phyloP scores from a whole-genome alignment of 2,329 filamentous ascomycete genomes.

The Aspergillus brasiliensis region DNA sequence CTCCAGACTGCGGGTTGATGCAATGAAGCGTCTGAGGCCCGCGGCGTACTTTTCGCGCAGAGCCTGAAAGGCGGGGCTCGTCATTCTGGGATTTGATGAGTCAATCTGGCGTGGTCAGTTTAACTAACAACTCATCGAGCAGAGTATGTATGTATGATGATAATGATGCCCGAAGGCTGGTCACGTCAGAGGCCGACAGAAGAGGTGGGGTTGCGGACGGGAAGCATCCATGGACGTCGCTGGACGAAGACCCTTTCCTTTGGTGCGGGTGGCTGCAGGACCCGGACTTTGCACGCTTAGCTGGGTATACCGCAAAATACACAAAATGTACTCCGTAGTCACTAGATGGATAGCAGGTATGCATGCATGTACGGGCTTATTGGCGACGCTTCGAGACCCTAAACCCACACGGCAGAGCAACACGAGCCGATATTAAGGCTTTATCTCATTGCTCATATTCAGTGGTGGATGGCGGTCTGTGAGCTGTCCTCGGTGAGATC shows the following conservation, averaged over 20 bases:
- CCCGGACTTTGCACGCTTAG: background rate
- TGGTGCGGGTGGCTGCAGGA: conserved; percentile 2
- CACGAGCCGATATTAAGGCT: background rate
- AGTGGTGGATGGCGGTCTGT: background rate
- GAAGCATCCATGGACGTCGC: conserved; percentile 2
- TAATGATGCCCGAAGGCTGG: background rate
- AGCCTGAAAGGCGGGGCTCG: conserved; percentile 25
- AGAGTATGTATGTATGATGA: no score
- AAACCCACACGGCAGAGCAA: background rate
- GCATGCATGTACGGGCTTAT: background rate
- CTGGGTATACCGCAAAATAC: background rate
- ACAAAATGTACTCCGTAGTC: background rate
- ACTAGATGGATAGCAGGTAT: background rate
- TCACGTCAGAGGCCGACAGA: conserved; percentile 1
- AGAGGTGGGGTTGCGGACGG: conserved; percentile 1
- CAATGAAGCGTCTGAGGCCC: conserved; percentile 47
- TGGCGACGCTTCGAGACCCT: background rate
- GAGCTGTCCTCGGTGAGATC: background rate
- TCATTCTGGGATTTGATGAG: conserved; percentile 7
- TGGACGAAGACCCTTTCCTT: conserved; percentile 1
- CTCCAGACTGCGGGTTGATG: conserved; percentile 40
- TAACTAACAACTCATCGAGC: background rate
- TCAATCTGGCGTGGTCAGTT: background rate
- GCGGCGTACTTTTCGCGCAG: conserved; percentile 43
- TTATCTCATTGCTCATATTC: background rate